These are phyloP conservation scores for Penicillium mononematosum DNA, from an alignment of 495 filamentous ascomycete genomes.

Conservation along the genomic window DNA sequence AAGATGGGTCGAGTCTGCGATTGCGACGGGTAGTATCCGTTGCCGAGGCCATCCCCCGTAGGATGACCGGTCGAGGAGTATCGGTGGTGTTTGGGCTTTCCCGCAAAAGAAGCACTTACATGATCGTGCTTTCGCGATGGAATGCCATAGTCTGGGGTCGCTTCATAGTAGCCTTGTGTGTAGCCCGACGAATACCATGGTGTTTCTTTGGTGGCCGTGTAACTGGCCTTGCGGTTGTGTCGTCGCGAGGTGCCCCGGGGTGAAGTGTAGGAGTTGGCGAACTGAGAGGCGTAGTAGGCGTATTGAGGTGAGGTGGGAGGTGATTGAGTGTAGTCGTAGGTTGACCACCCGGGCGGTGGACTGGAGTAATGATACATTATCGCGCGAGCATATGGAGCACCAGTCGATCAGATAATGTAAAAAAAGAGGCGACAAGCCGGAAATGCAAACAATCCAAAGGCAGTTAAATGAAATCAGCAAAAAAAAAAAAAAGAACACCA, in stretches of 20 bases:
- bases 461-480: constrained; percentile 19
- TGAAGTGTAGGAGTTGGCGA: constrained; percentile 40
- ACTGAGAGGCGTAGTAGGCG: constrained; percentile 46
- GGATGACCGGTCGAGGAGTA: constrained; percentile 40
- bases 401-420: constrained; percentile 16
- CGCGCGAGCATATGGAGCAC: constrained; percentile 34
- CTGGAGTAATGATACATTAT: constrained; percentile 56
- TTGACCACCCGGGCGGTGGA: constrained; percentile 49
- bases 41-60: constrained; percentile 43
- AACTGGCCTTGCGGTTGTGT: constrained; percentile 49
- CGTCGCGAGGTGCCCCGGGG: constrained; percentile 43
- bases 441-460: constrained; percentile 23
- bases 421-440: constrained; percentile 13
- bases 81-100: constrained; percentile 39
- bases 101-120: constrained; percentile 58
- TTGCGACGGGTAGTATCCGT: constrained; percentile 33
- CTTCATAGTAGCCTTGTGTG: constrained; percentile 41
- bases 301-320: constrained; percentile 53
- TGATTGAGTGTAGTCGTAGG: constrained; percentile 51
- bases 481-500: constrained; percentile 30
- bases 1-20: constrained; percentile 53
- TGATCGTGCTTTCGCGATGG: constrained; percentile 54
- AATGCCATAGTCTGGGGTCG: constrained; percentile 48
- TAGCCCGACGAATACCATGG: constrained; percentile 45
- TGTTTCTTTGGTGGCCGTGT: constrained; percentile 41